Evolutionary conservation across 306 rosid species (phyloP), one percentile per base, ranked within the genome.

Genomic region (Lathyrus aphaca): DNA sequence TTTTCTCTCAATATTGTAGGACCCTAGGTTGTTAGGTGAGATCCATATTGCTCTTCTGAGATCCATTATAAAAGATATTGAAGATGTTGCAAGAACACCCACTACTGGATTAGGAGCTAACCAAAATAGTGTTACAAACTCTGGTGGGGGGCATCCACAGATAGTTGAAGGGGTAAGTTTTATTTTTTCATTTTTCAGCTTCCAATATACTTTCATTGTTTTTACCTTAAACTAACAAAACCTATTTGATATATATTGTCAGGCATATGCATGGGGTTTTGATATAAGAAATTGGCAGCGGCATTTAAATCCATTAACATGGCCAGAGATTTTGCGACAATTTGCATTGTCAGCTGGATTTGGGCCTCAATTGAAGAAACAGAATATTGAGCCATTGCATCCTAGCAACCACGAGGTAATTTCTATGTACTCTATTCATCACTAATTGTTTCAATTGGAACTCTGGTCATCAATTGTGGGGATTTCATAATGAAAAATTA

Each of bases 271-370:
- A 21, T 90, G 95, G 96, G 96, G 96, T 46, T 90, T 87, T 84
- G 88, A 87, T 64, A 86, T 90, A 64, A 76, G 83, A 74, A 86
- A 82, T 83, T 90, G 96, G 95, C 85, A 80, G 72, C 74, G 18
- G 17, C 85, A 81, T 75, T 81, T 91, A 56, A 88, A 91, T 82
- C 90, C 85, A 15, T 82, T 88, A 79, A 91, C 97, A 53, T 91
- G 95, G 95, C 97, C 97, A 1, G 97, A 91, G 81, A 84, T 91
- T 77, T 79, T 91, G 84, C 86, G 95, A 38, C 95, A 91, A 55
- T 83, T 91, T 54, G 88, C 95, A 70, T 67, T 91, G 70, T 86
- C 97, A 62, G 92, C 87, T 5, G 92, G 97, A 51, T 88, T 84
- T 75, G 97, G 97, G 68, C 95, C 97, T 5, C 85, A 66, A 73